Percentiles rank a stretch among this genome's conserved stretches.
phyloP scores from a whole-genome alignment of 2,329 filamentous ascomycete species.

The Xylaria multiplex region DNA sequence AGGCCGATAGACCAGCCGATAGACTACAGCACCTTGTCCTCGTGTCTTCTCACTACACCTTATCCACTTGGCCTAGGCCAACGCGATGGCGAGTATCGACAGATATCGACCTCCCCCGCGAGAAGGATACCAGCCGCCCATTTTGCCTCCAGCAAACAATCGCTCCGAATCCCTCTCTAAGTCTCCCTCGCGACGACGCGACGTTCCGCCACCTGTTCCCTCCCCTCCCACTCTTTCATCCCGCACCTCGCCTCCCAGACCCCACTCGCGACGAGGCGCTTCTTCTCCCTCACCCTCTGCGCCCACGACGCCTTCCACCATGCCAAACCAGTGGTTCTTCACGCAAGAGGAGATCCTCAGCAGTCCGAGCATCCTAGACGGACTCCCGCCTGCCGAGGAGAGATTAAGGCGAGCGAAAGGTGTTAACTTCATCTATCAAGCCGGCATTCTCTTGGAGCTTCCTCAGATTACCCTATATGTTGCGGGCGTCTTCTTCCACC shows the following conservation, averaged over 20 bases:
- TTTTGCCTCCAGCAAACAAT: slow-evolving; percentile 48
- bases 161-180: slow-evolving; percentile 52
- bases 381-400: slow-evolving; percentile 80
- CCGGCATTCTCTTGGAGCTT: slow-evolving; percentile 89
- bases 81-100: slow-evolving; percentile 68
- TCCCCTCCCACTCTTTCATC: slow-evolving; percentile 68
- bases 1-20: neutral
- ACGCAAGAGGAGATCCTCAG: slow-evolving; percentile 82
- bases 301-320: slow-evolving; percentile 52
- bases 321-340: slow-evolving; percentile 84
- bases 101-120: slow-evolving; percentile 64
- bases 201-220: slow-evolving; percentile 69
- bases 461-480: slow-evolving; percentile 93
- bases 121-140: slow-evolving; percentile 67
- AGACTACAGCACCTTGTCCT: slow-evolving; percentile 3
- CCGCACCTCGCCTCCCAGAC: slow-evolving; percentile 61
- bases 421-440: slow-evolving; percentile 95
- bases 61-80: slow-evolving; percentile 33
- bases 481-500: slow-evolving; percentile 92
- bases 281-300: slow-evolving; percentile 55
- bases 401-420: slow-evolving; percentile 85
- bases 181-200: slow-evolving; percentile 62
- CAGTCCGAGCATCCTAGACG: slow-evolving; percentile 86
- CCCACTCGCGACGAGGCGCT: slow-evolving; percentile 55
- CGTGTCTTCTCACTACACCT: slow-evolving; percentile 14